Conservation (phyloP, 2,329 filamentous ascomycete species). For the Tolypocladium sp. region DNA sequence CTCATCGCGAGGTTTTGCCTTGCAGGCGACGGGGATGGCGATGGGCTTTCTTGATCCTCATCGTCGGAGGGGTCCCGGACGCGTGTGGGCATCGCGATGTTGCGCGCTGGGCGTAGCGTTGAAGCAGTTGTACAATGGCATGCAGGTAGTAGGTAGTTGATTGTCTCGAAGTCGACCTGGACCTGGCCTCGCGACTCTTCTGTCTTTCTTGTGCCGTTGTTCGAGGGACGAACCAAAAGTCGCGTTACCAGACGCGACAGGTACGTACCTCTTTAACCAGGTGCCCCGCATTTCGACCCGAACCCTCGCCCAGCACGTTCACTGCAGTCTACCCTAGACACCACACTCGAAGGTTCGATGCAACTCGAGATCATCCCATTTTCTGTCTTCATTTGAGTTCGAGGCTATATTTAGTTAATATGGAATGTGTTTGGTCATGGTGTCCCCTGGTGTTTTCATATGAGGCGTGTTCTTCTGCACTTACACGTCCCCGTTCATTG, state of each 20-base stretch:
- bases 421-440: no score
- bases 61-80: conserved; percentile 8
- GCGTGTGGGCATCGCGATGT: conserved; percentile 16
- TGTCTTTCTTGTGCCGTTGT: not conserved
- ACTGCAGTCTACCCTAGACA: not conserved
- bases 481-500: no score
- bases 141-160: not conserved
- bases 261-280: not conserved
- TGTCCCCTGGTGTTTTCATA: no score
- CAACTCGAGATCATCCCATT: not conserved
- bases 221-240: not conserved
- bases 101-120: not conserved
- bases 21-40: conserved; percentile 9
- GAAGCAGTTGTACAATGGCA: not conserved
- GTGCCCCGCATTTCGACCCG: not conserved
- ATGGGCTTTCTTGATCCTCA: conserved; percentile 9
- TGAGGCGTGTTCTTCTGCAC: no score
- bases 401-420: no score
- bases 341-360: not conserved
- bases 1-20: conserved; percentile 14
- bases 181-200: not conserved
- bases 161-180: not conserved
- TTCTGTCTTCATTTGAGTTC: not conserved
- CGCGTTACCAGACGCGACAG: not conserved
- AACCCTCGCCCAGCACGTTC: not conserved